Evolutionary conservation across 257 asterid genomes (phyloP).

Genomic region (Solanum ossicruentum): DNA sequence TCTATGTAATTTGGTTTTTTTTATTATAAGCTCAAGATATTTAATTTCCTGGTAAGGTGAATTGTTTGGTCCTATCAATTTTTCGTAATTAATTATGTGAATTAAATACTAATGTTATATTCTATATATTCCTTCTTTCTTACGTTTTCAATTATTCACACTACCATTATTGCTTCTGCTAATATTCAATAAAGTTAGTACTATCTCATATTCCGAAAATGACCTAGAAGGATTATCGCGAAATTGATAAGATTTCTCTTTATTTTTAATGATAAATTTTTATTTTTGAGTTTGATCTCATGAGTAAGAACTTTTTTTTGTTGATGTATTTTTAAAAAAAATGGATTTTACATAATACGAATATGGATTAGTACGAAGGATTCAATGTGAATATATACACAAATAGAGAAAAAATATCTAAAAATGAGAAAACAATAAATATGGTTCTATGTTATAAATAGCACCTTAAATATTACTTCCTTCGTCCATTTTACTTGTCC

Average conservation of each 20-base stretch:
- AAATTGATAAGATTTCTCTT: background rate
- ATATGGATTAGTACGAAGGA: background rate
- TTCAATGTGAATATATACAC: background rate
- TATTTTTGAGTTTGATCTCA: accelerated
- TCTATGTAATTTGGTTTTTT: background rate
- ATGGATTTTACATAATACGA: background rate
- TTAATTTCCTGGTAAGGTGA: background rate
- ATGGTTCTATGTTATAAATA: background rate
- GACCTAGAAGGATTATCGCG: background rate
- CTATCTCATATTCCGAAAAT: background rate
- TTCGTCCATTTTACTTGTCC: too few species aligned
- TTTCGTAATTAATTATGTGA: background rate
- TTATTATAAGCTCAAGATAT: background rate
- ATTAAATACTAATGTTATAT: background rate
- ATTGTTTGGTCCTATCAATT: background rate
- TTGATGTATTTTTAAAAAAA: background rate
- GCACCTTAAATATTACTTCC: background rate
- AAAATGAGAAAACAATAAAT: background rate
- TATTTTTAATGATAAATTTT: background rate
- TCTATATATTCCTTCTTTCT: background rate
- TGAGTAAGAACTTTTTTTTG: too few species aligned
- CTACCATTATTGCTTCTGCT: background rate
- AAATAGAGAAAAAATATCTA: background rate
- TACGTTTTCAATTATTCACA: background rate
- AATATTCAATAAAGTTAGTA: background rate